Base-by-base conservation (phyloP, 306 rosid genomes). In the Quercus bicolor region DNA sequence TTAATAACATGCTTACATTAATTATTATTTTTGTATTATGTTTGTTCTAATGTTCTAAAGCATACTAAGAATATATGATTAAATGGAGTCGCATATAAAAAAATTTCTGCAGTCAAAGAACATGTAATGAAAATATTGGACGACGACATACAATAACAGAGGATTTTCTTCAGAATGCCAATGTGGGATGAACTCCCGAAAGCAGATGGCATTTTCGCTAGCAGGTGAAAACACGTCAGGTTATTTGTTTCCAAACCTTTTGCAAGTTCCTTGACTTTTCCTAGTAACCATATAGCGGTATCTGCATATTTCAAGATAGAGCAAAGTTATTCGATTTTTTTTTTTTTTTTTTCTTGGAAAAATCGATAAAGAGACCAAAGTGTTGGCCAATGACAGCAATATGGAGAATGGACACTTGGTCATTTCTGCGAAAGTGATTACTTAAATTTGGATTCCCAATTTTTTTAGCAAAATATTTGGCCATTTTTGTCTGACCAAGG, bases 121-220 rank as follows among this genome's bases (percentile, higher is more conserved):
- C 0, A 10, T 0, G 33, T 3, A 29, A 4, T 29, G 33, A 4
- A 24, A 24, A 24, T 24, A 24, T 24, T 24, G 37, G 45, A 37
- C 10, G 10, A 23, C 33, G 71, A 33, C 71, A 19, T 33, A 66
- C 71, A 66, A 65, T 0, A 28, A 31, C 19, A 8, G 48, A 65
- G 51, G 48, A 65, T 21, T 15, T 10, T 65, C 51, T 31, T 7
- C 23, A 65, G 16, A 3, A 16, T 33, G 45, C 14, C 13, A 13
- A 29, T 18, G 48, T 18, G 11, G 48, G 20, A 31, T 7, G 71
- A 66, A 66, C 71, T 66, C 51, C 23, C 0, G 26, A 33, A 66
- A 33, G 71, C 48, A 66, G 51, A 66, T 31, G 71, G 48, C 71
- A 66, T 66, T 66, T 66, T 66, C 15, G 71, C 71, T 18, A 66